Conservation (phyloP, 768 basidiomycete species). For the Fibroporia radiculosa region DNA sequence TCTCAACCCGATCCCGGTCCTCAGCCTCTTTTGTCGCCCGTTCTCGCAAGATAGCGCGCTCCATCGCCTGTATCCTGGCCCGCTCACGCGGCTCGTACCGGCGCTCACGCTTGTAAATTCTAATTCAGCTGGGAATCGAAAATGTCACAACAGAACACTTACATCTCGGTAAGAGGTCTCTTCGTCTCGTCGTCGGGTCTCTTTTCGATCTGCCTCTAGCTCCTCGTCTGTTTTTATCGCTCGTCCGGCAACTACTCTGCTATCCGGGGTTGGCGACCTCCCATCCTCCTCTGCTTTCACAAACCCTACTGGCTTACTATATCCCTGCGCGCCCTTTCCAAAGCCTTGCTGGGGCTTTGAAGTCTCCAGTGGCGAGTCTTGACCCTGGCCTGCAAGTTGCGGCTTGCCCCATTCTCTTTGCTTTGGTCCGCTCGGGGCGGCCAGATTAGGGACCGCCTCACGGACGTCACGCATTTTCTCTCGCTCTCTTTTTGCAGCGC, state of each 20-base stretch:
- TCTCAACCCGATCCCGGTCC: slow-evolving; percentile 72
- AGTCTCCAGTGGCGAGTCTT: slow-evolving; percentile 22
- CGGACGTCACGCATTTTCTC: slow-evolving; percentile 81
- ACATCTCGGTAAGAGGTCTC: slow-evolving; percentile 85
- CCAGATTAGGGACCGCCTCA: slow-evolving; percentile 32
- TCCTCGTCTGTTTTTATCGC: slow-evolving; percentile 78
- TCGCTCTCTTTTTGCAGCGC: slow-evolving; percentile 83
- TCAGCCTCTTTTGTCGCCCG: slow-evolving; percentile 67
- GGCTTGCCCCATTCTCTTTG: slow-evolving; percentile 75
- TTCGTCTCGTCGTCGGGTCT: slow-evolving; percentile 67
- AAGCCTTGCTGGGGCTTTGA: slow-evolving; percentile 39
- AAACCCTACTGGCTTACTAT: slow-evolving; percentile 75
- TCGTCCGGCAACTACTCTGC: slow-evolving; percentile 16
- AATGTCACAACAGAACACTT: slow-evolving; percentile 24
- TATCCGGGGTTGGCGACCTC: slow-evolving; percentile 20
- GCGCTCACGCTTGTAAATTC: slow-evolving; percentile 65
- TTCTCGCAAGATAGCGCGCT: slow-evolving; percentile 69
- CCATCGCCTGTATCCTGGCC: slow-evolving; percentile 66
- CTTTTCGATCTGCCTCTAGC: slow-evolving; percentile 74
- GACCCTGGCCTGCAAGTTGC: slow-evolving; percentile 21
- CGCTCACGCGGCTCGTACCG: slow-evolving; percentile 91
- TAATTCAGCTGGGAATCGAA: not conserved
- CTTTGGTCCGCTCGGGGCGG: slow-evolving; percentile 67
- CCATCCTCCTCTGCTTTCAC: slow-evolving; percentile 58
- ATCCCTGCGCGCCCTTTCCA: slow-evolving; percentile 67